A percentile compares a stretch with the other conserved stretches of the same genome.
Evolutionary conservation across 257 asterid species (phyloP).

Genomic region (Solanum sejunctum): DNA sequence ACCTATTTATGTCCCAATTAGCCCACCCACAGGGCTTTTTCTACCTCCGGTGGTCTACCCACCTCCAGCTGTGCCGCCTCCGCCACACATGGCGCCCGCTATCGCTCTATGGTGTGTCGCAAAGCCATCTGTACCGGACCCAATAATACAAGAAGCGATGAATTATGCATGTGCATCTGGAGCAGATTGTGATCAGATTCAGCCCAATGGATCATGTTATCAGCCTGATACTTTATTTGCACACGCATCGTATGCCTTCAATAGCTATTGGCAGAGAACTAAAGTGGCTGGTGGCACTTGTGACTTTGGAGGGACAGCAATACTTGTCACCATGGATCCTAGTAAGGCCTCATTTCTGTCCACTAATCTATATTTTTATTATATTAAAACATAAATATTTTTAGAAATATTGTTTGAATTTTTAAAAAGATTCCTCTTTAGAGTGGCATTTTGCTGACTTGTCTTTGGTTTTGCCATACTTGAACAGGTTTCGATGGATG

Average conservation of each 20-base stretch:
- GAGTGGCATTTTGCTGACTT: background rate
- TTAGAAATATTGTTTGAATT: too few relatives aligned
- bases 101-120: constrained; percentile 89
- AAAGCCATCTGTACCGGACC: constrained; percentile 84
- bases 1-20: constrained; percentile 11
- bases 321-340: constrained; percentile 86
- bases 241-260: constrained; percentile 89
- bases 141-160: constrained; percentile 86
- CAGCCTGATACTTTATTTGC: constrained; percentile 67
- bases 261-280: constrained; percentile 84
- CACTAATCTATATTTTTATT: background rate
- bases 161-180: constrained; percentile 92
- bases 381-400: too few relatives aligned
- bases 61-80: constrained; percentile 76
- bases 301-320: constrained; percentile 89
- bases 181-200: constrained; percentile 69
- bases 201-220: constrained; percentile 61
- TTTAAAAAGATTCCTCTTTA: too few relatives aligned
- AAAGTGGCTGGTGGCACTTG: constrained; percentile 70
- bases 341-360: constrained; percentile 24
- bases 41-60: constrained; percentile 78
- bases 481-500: constrained; percentile 71
- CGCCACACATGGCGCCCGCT: constrained; percentile 30
- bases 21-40: constrained; percentile 13
- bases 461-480: background rate